These are phyloP conservation scores for Urostyla sp. DNA, from an alignment of 73 alveolate genomes.

Conservation along the genomic window DNA sequence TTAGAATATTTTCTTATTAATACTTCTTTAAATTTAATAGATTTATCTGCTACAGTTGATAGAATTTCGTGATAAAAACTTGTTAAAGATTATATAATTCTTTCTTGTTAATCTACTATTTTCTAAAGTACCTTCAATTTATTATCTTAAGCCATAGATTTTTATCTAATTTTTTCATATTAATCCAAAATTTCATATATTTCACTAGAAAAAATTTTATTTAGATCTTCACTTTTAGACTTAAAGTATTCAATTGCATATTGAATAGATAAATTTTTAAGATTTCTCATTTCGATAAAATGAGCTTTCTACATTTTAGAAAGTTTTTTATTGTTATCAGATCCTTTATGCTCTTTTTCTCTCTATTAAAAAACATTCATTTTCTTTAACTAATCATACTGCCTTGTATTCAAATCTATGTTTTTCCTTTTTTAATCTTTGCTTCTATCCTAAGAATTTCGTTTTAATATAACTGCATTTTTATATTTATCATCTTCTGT, in stretches of 20 bases:
- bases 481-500: constrained; percentile 36
- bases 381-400: background rate
- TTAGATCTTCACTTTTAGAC: constrained; percentile 23
- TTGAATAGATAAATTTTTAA: constrained; percentile 26
- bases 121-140: background rate
- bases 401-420: background rate
- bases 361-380: constrained; percentile 1
- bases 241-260: constrained; percentile 44
- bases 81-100: background rate
- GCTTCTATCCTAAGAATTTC: background rate
- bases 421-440: background rate
- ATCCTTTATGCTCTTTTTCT: constrained; percentile 28
- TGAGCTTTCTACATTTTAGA: constrained; percentile 35
- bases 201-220: constrained; percentile 37
- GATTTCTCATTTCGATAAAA: constrained; percentile 24
- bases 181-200: constrained; percentile 34
- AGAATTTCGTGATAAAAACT: constrained; percentile 29
- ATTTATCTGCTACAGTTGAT: constrained; percentile 9
- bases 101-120: background rate
- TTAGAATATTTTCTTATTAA: background rate
- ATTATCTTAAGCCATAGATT: background rate
- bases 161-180: constrained; percentile 1
- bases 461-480: constrained; percentile 28
- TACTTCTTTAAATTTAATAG: constrained; percentile 1
- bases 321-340: constrained; percentile 1